Percentiles rank a stretch among this genome's conserved stretches.
Conservation (phyloP, 306 rosid species). For the Vigna mungo region DNA sequence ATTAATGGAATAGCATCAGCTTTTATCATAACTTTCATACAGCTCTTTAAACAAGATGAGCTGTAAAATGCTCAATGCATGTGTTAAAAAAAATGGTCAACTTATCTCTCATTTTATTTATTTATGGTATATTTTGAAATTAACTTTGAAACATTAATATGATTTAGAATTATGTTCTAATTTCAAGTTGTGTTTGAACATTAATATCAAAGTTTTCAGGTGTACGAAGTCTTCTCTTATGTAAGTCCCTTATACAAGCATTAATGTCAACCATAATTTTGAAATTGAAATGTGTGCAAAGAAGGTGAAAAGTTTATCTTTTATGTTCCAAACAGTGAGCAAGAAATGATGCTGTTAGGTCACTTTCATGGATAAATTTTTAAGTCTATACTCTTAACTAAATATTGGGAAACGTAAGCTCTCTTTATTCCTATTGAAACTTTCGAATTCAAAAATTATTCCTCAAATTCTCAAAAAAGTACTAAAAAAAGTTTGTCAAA, state of each 20-base stretch:
- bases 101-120: not conserved
- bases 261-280: not conserved
- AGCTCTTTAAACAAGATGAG: constrained; percentile 1
- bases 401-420: too few relatives aligned
- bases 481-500: too few relatives aligned
- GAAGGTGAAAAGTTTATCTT: not conserved
- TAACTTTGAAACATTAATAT: not conserved
- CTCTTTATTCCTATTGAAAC: too few relatives aligned
- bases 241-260: not conserved
- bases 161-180: not conserved
- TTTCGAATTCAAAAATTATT: too few relatives aligned
- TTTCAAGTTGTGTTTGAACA: not conserved
- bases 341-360: not conserved
- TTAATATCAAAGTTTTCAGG: not conserved
- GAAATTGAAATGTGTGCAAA: not conserved
- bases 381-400: too few relatives aligned
- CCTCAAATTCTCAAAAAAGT: too few relatives aligned
- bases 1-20: not conserved
- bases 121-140: not conserved
- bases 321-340: not conserved
- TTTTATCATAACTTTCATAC: constrained; percentile 5
- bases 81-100: not conserved
- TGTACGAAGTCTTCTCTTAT: too few relatives aligned
- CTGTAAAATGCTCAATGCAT: not conserved
- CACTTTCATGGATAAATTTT: too few relatives aligned